Conservation (phyloP, 257 asterid species). For the Anisodus acutangulus region DNA sequence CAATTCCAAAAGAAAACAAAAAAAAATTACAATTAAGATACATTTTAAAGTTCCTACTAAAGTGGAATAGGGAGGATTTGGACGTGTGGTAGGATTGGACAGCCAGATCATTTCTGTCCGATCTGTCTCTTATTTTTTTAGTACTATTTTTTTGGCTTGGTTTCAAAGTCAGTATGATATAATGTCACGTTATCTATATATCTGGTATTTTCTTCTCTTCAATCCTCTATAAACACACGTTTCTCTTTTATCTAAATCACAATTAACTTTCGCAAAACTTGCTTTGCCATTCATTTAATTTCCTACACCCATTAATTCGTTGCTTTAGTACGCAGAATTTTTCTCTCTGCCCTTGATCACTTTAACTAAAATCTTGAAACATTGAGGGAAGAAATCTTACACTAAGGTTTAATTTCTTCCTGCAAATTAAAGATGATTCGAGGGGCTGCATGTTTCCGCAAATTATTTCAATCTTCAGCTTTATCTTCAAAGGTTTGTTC, state of each 20-base stretch:
- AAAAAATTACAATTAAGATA: no score
- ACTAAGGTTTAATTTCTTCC: not conserved
- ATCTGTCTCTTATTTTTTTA: not conserved
- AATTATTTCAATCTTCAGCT: slow-evolving; percentile 5
- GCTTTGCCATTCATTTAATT: not conserved
- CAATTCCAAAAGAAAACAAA: no score
- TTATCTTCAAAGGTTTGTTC: slow-evolving; percentile 33
- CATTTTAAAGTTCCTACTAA: not conserved
- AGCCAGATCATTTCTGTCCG: not conserved
- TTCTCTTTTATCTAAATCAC: not conserved
- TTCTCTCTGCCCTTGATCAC: not conserved
- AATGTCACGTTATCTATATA: not conserved
- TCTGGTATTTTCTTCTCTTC: not conserved
- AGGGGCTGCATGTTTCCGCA: slow-evolving; percentile 24
- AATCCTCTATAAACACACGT: not conserved
- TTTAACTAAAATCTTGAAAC: not conserved
- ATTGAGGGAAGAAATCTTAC: not conserved
- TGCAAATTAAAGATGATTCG: slow-evolving; percentile 32
- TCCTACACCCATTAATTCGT: not conserved
- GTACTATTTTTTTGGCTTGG: no score
- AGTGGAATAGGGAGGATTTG: not conserved
- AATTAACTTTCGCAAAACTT: not conserved
- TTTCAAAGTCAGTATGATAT: not conserved
- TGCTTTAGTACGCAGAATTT: not conserved
- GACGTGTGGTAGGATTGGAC: not conserved